Evolutionary conservation across 2,329 filamentous ascomycete genomes (phyloP), one percentile per base, ranked within the genome.

Genomic region (Ophiostoma sp.): DNA sequence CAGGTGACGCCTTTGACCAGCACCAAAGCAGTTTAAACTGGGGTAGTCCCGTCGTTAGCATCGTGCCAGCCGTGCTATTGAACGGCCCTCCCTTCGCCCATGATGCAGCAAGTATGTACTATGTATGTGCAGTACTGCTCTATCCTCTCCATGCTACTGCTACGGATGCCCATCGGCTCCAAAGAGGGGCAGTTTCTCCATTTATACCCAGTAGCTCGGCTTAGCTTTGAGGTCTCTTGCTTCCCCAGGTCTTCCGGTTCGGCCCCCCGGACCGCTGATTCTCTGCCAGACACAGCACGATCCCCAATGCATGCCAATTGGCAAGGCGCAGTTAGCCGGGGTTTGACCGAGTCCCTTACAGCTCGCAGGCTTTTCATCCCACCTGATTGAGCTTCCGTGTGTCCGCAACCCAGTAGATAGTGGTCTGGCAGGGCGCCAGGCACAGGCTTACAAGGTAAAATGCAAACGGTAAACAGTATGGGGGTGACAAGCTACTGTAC

Each of bases 311-410:
- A 27, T 4, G 8, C 23, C 5, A 17, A 17, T 23, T 27, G 52
- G 23, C 4, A 31, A 57, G 52, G 52, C n/a, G 10, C 20, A 23
- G 52, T 33, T 33, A 20, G 6, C 13, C 5, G 15, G 52, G 2
- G 6, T 15, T 15, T 35, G 4, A 35, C 17, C 23, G 57, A 62
- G 57, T 33, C 57, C 57, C 57, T 62, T 33, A 5, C 57, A 62
- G 27, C 27, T 15, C 57, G 52, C 52, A 57, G 52, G 52, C 17
- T 17, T 20, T 33, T 31, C 15, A 31, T 62, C 27, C 62, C 62
- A 65, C 62, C 33, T 65, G 62, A 65, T 23, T 7, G 33, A 65
- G 33, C 62, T 65, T 65, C 62, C 62, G 35, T 65, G 62, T 39
- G 62, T 39, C 62, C 62, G 62, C 35, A 65, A 11, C 27, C 23